phyloP scores from a whole-genome alignment of 306 rosid species.

The Lathyrus oleraceus region DNA sequence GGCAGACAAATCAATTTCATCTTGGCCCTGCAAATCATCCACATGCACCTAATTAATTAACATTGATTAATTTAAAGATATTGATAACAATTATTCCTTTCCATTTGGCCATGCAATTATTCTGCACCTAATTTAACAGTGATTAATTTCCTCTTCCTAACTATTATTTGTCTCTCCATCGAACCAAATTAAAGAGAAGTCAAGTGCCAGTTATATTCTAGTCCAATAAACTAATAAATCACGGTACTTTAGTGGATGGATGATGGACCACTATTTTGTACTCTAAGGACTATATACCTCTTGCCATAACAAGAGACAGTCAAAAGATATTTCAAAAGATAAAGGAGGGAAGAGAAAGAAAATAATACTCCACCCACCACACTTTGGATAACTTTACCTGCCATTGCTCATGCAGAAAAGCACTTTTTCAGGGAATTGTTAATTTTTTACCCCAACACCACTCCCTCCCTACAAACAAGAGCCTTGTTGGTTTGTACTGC shows the following conservation, averaged over 20 bases:
- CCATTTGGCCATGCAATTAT: constrained; percentile 42
- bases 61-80: constrained; percentile 29
- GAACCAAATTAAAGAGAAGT: constrained; percentile 22
- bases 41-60: constrained; percentile 29
- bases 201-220: constrained; percentile 5
- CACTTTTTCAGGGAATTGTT: constrained; percentile 39
- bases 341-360: constrained; percentile 32
- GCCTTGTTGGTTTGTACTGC: constrained; percentile 31
- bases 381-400: constrained; percentile 44
- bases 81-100: constrained; percentile 17
- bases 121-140: constrained; percentile 35
- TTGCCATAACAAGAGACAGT: constrained; percentile 41
- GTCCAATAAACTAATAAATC: constrained; percentile 26
- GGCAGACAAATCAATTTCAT: constrained; percentile 52
- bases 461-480: constrained; percentile 33
- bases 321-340: constrained; percentile 47
- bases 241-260: constrained; percentile 42
- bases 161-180: background rate
- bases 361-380: constrained; percentile 2
- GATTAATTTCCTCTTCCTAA: constrained; percentile 20
- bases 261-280: constrained; percentile 37
- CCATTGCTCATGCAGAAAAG: constrained; percentile 33
- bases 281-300: constrained; percentile 25
- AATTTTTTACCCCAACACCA: constrained; percentile 37
- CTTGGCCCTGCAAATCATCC: constrained; percentile 44